Base-by-base conservation (phyloP, 306 rosid species). In the Rosa chinensis region DNA sequence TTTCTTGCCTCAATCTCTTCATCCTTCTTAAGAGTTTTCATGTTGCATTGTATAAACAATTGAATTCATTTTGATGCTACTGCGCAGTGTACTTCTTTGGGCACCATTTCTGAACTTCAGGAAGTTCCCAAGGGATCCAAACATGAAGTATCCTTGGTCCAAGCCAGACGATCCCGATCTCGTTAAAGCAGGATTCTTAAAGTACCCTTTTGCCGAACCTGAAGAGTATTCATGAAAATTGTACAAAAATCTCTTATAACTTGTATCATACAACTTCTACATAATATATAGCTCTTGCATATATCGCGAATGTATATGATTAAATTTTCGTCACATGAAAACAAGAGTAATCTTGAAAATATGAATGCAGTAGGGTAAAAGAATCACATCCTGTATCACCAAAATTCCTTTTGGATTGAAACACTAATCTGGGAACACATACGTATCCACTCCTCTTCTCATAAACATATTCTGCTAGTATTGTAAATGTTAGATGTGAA, bases 71-170 rank as follows among this genome's bases (percentile, higher is more conserved):
- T 73, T 61, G 13, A 10, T 25, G 42, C 63, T 59, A 45, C 50
- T 35, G 77, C 82, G 91, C 90, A 95, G 98, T 13, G 52, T 93
- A 52, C 45, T 93, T n/a, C 82, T 93, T 20, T 95, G 98, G 98
- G 99, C 97, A 70, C 99, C 99, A 69, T 93, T 95, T 86, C 80
- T 95, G 72, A 95, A 95, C 90, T 90, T 90, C 91, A 90, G 99
- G 81, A 95, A 90, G 85, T 87, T 95, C 72, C 99, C 99, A 8
- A 59, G 96, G 23, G 99, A 95, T 78, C 96, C 98, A 83, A 25
- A 81, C 50, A 53, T 93, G 94, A 78, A 95, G 88, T 86, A 90
- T 59, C 99, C 99, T 11, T 95, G 99, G 99, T 88, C 92, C 32
- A 79, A 48, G 59, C 99, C 99, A 0, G 83, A 89, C 77, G 91